These are phyloP conservation scores for Zymoseptoria pseudotritici DNA, from an alignment of 2,329 filamentous ascomycete species.

Conservation along the genomic window DNA sequence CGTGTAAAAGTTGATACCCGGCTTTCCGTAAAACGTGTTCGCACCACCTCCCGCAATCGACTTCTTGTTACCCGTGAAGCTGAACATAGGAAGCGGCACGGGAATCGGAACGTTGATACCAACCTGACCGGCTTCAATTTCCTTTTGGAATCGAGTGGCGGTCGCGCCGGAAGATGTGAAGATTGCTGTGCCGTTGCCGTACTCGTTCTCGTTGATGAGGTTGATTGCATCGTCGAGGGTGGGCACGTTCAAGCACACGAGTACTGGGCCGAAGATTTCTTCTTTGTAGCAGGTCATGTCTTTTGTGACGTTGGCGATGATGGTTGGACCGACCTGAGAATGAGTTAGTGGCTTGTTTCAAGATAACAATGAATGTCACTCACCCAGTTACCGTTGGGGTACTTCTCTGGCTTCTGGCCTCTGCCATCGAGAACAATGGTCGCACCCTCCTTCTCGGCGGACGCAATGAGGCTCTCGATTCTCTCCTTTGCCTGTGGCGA, in stretches of 20 bases:
- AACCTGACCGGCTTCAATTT: slow-evolving; percentile 78
- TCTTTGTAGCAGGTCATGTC: slow-evolving; percentile 79
- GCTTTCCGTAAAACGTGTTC: slow-evolving; percentile 91
- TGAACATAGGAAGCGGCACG: slow-evolving; percentile 40
- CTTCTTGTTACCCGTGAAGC: slow-evolving; percentile 64
- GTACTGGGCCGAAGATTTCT: slow-evolving; percentile 79
- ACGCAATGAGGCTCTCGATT: slow-evolving; percentile 68
- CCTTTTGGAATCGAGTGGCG: slow-evolving; percentile 68
- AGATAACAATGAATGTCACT: slow-evolving; percentile 20
- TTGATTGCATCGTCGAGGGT: slow-evolving; percentile 74
- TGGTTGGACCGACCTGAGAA: slow-evolving; percentile 63
- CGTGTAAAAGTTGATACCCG: slow-evolving; percentile 89
- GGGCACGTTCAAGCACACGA: slow-evolving; percentile 71
- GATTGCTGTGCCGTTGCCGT: slow-evolving; percentile 79
- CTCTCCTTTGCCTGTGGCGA: slow-evolving; percentile 69
- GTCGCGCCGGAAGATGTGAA: slow-evolving; percentile 74
- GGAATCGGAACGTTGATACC: slow-evolving; percentile 80
- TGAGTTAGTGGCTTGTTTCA: neutral
- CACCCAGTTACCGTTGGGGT: slow-evolving; percentile 75
- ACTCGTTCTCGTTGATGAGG: slow-evolving; percentile 77
- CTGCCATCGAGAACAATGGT: slow-evolving; percentile 76
- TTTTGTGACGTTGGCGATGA: slow-evolving; percentile 72
- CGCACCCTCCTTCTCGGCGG: slow-evolving; percentile 71
- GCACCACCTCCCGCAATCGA: slow-evolving; percentile 84
- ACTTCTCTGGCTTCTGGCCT: slow-evolving; percentile 66